Percentiles rank a stretch among this genome's conserved stretches.
Evolutionary conservation across 441 rosid species (phyloP).

Genomic region (Gossypium schwendimanii): DNA sequence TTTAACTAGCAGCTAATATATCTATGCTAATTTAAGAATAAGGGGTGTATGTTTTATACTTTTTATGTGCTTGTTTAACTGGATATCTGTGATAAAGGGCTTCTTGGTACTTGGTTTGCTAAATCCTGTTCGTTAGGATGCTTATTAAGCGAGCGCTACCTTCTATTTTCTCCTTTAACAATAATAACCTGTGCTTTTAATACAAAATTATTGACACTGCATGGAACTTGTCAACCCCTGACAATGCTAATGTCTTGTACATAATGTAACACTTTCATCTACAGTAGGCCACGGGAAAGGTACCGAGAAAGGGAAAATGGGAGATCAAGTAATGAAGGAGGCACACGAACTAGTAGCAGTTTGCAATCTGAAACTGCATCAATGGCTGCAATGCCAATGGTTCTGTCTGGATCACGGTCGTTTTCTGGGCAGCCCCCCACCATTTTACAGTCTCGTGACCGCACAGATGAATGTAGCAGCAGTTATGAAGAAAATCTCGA

Average conservation of each 20-base stretch:
- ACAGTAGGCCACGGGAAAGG: constrained; percentile 63
- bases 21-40: background rate
- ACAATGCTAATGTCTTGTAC: background rate
- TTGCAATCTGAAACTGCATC: constrained; percentile 41
- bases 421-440: constrained; percentile 60
- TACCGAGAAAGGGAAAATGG: constrained; percentile 75
- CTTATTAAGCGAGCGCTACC: background rate
- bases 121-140: background rate
- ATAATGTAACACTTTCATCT: constrained; percentile 15
- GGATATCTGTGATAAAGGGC: background rate
- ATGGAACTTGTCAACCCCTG: background rate
- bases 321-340: constrained; percentile 48
- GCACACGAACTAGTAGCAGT: constrained; percentile 35
- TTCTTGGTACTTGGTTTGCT: background rate
- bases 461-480: constrained; percentile 59
- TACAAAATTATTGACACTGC: constrained; percentile 1
- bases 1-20: background rate
- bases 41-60: background rate
- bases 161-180: background rate
- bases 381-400: constrained; percentile 29
- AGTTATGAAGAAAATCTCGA: constrained; percentile 62
- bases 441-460: constrained; percentile 68
- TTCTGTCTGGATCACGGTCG: constrained; percentile 52
- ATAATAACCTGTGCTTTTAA: background rate
- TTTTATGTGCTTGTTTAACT: background rate